Evolutionary conservation across 495 filamentous ascomycete species (phyloP).

Genomic region (Pyronema domesticum): DNA sequence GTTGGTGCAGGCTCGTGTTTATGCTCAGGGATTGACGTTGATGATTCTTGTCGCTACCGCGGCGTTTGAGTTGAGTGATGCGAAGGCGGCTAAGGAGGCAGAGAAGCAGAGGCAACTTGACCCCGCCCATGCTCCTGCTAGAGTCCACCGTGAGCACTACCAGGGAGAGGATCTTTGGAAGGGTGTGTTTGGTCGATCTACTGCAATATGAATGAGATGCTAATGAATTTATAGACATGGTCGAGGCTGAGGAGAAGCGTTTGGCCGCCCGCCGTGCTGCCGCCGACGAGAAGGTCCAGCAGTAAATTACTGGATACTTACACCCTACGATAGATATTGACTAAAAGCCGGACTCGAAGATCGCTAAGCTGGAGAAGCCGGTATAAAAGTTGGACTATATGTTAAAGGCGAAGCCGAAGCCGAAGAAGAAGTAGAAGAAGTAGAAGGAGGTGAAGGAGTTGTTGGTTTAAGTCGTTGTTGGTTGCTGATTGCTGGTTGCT

Average conservation of each 20-base stretch:
- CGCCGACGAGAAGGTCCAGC: constrained; percentile 13
- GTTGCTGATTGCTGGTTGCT: too few relatives aligned
- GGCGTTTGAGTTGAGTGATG: constrained; percentile 76
- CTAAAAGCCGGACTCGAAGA: background rate
- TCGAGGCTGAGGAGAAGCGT: constrained; percentile 55
- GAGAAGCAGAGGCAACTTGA: constrained; percentile 61
- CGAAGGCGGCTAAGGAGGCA: constrained; percentile 52
- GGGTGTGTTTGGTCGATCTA: constrained; percentile 31
- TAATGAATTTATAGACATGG: constrained; percentile 39
- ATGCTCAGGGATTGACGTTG: constrained; percentile 88
- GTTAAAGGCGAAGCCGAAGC: too few relatives aligned
- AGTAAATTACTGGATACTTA: background rate
- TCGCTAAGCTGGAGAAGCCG: background rate
- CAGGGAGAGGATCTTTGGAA: constrained; percentile 75
- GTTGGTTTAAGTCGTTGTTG: too few relatives aligned
- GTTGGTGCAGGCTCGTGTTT: constrained; percentile 90
- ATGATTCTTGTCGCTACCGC: constrained; percentile 76
- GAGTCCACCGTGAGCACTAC: constrained; percentile 52
- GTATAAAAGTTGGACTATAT: background rate
- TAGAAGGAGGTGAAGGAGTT: too few relatives aligned
- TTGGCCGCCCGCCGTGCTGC: constrained; percentile 39
- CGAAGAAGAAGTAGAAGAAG: too few relatives aligned
- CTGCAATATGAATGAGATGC: background rate
- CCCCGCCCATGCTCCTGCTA: constrained; percentile 55
- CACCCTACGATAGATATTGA: too few relatives aligned